phyloP scores from a whole-genome alignment of 176 grass and related monocot species.

The Areca catechu region DNA sequence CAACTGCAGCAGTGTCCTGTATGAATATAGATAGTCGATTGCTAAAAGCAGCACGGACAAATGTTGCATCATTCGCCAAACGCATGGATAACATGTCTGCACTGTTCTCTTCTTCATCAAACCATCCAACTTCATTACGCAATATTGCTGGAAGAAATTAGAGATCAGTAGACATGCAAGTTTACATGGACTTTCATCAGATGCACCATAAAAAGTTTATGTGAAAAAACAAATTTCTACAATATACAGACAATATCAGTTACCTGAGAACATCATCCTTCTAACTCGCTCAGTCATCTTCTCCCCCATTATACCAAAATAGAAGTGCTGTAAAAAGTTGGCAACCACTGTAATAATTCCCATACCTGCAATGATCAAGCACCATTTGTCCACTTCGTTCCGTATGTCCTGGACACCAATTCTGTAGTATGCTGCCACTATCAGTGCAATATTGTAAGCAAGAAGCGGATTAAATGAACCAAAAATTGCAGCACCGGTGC shows the following conservation, averaged over 20 bases:
- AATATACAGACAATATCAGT: conserved; percentile 7
- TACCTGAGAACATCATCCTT: conserved; percentile 99
- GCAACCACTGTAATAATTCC: conserved; percentile 90
- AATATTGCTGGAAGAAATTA: conserved; percentile 64
- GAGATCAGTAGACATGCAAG: conserved; percentile 9
- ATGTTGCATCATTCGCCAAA: conserved; percentile 94
- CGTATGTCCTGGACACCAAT: conserved; percentile 58
- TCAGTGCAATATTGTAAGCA: conserved; percentile 91
- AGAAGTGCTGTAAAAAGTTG: conserved; percentile 99
- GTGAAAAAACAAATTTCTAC: not conserved
- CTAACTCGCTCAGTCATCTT: conserved; percentile 99
- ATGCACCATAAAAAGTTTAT: no score
- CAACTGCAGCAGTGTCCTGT: conserved; percentile 84
- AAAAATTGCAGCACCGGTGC: conserved; percentile 93
- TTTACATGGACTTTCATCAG: no score
- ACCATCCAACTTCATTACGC: conserved; percentile 96
- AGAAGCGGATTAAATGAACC: conserved; percentile 97
- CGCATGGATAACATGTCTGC: conserved; percentile 93
- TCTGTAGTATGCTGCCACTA: conserved; percentile 85
- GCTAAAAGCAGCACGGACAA: conserved; percentile 96
- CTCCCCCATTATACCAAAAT: conserved; percentile 99
- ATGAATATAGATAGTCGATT: conserved; percentile 98
- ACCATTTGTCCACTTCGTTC: conserved; percentile 93
- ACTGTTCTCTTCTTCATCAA: conserved; percentile 97
- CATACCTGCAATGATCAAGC: conserved; percentile 96